Conservation (phyloP, 441 rosid species). For the Biscutella laevigata region DNA sequence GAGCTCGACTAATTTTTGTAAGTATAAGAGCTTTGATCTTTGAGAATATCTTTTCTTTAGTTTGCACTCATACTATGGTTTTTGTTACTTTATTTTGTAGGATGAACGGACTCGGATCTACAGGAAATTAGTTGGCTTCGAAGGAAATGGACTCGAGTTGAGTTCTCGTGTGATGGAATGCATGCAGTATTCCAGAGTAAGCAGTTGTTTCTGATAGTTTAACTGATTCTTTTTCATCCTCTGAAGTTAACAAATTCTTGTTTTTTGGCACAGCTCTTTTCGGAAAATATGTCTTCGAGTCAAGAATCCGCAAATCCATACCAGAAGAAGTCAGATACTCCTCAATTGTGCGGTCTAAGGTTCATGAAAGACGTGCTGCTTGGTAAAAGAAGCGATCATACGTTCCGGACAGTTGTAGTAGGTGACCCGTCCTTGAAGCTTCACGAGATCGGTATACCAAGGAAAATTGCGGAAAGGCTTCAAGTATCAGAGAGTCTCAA, state of each 20-base stretch:
- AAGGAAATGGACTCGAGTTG: slow-evolving; percentile 62
- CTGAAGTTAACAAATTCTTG: slow-evolving; percentile 8
- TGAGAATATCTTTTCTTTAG: neutral
- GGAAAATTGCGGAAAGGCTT: slow-evolving; percentile 67
- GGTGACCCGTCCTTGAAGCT: slow-evolving; percentile 81
- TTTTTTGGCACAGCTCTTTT: slow-evolving; percentile 42
- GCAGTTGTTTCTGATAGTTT: slow-evolving; percentile 20
- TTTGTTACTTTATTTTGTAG: slow-evolving; percentile 28
- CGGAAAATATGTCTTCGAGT: slow-evolving; percentile 40
- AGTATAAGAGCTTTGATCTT: slow-evolving; percentile 24
- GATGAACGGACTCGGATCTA: slow-evolving; percentile 76
- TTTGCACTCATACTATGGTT: neutral
- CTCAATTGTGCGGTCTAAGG: slow-evolving; percentile 66
- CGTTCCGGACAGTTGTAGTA: slow-evolving; percentile 83
- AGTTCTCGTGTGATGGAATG: slow-evolving; percentile 69
- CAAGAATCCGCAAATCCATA: slow-evolving; percentile 33
- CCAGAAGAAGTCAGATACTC: slow-evolving; percentile 39
- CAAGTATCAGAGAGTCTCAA: slow-evolving; percentile 70
- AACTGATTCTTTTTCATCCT: neutral
- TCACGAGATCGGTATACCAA: slow-evolving; percentile 80
- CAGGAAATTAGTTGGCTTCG: slow-evolving; percentile 65
- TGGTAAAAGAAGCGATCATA: slow-evolving; percentile 76
- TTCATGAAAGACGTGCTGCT: slow-evolving; percentile 87
- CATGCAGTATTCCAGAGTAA: slow-evolving; percentile 80
- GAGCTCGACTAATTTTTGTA: slow-evolving; percentile 59